Percentiles rank a stretch among this genome's conserved stretches.
These are phyloP conservation scores for Aspergillus diversus DNA, from an alignment of 495 filamentous ascomycete genomes.

Conservation along the genomic window DNA sequence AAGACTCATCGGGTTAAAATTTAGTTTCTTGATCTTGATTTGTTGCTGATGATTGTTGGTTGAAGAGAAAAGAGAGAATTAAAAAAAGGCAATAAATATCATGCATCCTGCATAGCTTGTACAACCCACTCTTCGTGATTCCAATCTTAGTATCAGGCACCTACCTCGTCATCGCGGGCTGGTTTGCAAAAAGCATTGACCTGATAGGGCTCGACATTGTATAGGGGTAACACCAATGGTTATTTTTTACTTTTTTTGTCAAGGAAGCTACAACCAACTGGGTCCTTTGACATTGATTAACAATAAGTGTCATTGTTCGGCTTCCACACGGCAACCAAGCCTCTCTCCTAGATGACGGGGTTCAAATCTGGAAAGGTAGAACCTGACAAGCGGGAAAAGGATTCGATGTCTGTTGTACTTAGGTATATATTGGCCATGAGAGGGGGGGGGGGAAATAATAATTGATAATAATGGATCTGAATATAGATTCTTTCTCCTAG, in stretches of 20 bases:
- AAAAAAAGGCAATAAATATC: slow-evolving; percentile 6
- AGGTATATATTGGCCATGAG: too few species aligned
- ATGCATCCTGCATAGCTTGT: slow-evolving; percentile 14
- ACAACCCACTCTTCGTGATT: slow-evolving; percentile 10
- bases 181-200: slow-evolving; percentile 7
- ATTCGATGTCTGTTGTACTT: too few species aligned
- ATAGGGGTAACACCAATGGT: not conserved
- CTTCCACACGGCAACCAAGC: not conserved
- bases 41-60: not conserved
- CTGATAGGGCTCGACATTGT: slow-evolving; percentile 7
- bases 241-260: not conserved
- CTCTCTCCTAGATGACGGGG: not conserved
- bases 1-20: not conserved
- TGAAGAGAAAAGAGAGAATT: not conserved
- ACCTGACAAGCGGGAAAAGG: not conserved
- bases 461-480: too few species aligned
- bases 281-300: too few species aligned
- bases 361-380: not conserved
- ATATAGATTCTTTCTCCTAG: not conserved
- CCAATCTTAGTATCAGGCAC: slow-evolving; percentile 12
- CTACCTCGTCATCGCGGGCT: not conserved
- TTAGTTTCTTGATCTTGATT: not conserved
- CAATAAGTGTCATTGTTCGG: too few species aligned
- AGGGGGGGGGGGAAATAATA: too few species aligned
- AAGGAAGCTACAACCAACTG: too few species aligned